Conservation (phyloP, 1,284 basidiomycete genomes). For the Cutaneotrichosporon spelunceum region DNA sequence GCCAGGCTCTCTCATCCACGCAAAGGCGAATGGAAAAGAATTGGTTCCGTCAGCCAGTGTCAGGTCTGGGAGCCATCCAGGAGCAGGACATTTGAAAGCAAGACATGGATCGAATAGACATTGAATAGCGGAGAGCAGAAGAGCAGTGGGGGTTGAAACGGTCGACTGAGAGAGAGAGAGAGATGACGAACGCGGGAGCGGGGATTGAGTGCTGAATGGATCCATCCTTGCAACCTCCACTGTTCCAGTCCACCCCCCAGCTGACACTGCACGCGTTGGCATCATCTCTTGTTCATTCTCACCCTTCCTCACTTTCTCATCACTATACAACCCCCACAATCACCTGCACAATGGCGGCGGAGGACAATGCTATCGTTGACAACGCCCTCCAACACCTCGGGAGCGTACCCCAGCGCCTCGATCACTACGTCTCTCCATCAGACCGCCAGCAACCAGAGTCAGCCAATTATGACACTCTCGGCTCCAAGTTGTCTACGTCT, state of each 20-base stretch:
- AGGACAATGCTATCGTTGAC: conserved; percentile 3
- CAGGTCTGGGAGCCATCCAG: too few species aligned
- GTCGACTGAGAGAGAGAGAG: too few species aligned
- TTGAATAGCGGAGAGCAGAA: neutral
- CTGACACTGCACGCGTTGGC: neutral
- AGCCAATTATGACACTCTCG: neutral
- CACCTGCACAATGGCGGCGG: neutral
- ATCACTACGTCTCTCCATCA: neutral
- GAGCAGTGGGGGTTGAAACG: too few species aligned
- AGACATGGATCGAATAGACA: too few species aligned
- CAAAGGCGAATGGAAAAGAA: too few species aligned
- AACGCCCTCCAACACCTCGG: conserved; percentile 9
- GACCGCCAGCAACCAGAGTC: neutral
- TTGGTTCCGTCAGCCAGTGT: neutral
- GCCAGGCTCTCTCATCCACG: too few species aligned
- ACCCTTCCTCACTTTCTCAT: neutral
- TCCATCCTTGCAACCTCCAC: neutral
- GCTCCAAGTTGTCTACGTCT: neutral
- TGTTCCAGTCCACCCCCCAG: neutral
- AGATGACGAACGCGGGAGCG: too few species aligned
- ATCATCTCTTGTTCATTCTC: neutral
- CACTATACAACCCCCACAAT: neutral
- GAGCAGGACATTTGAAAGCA: too few species aligned
- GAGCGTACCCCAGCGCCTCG: conserved; percentile 1
- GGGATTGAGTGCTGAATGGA: too few species aligned